phyloP scores from a whole-genome alignment of 768 basidiomycete genomes.

The Lactarius deliciosus region DNA sequence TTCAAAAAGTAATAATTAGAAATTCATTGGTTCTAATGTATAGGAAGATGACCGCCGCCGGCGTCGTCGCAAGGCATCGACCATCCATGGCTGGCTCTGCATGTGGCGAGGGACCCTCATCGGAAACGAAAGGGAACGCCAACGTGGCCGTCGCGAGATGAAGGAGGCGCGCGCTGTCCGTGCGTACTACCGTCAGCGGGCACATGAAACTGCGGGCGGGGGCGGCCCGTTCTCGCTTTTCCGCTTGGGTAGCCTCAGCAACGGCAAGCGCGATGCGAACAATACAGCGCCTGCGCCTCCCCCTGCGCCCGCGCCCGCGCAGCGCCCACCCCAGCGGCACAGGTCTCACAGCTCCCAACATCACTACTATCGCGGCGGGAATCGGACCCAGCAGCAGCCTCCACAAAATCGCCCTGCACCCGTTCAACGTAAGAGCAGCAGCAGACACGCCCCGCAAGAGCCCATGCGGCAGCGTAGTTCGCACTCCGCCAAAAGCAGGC shows the following conservation, averaged over 20 bases:
- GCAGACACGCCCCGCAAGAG: not conserved
- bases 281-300: not conserved
- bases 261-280: not conserved
- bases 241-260: constrained; percentile 4
- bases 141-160: constrained; percentile 29
- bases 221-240: constrained; percentile 20
- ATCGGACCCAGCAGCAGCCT: not conserved
- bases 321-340: not conserved
- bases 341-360: constrained; percentile 9
- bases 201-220: not conserved
- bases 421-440: constrained; percentile 14
- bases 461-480: constrained; percentile 16
- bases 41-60: constrained; percentile 18
- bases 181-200: constrained; percentile 2
- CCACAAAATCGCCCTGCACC: constrained; percentile 1
- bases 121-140: constrained; percentile 28
- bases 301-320: not conserved
- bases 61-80: constrained; percentile 27
- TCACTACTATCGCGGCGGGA: constrained; percentile 1
- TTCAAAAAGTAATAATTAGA: not conserved
- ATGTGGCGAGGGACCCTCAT: constrained; percentile 30
- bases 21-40: not conserved
- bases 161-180: constrained; percentile 25
- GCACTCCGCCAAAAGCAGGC: constrained; percentile 15
- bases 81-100: constrained; percentile 31